Conservation (phyloP, 495 filamentous ascomycete species). For the Cercophora sp. region DNA sequence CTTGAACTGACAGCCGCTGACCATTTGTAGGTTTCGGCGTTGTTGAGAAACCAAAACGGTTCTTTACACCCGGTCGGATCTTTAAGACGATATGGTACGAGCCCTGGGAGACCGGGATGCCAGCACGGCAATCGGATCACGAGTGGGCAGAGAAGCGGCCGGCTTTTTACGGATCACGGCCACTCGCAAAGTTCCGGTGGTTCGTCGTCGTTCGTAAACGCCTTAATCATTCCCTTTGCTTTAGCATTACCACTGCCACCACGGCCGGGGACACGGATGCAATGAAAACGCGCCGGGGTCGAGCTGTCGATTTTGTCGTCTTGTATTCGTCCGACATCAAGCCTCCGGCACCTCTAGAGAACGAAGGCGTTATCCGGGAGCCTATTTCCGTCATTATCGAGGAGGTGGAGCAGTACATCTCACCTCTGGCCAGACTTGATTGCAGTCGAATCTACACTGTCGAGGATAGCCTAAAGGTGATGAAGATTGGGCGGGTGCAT, state of each 20-base stretch:
- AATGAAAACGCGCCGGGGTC: slow-evolving; percentile 5
- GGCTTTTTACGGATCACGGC: slow-evolving; percentile 17
- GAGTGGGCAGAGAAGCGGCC: slow-evolving; percentile 17
- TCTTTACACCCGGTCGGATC: slow-evolving; percentile 36
- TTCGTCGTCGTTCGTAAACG: slow-evolving; percentile 31
- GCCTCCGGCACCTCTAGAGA: slow-evolving; percentile 20
- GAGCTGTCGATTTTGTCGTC: slow-evolving; percentile 25
- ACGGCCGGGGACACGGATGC: slow-evolving; percentile 3
- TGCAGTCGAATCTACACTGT: slow-evolving; percentile 31
- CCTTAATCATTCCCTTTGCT: slow-evolving; percentile 30
- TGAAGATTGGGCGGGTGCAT: slow-evolving; percentile 33
- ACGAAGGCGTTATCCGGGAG: slow-evolving; percentile 22
- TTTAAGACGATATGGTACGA: slow-evolving; percentile 36
- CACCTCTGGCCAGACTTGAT: slow-evolving; percentile 30
- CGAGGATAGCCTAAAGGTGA: slow-evolving; percentile 26
- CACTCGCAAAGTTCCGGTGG: slow-evolving; percentile 27
- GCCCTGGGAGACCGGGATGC: slow-evolving; percentile 7
- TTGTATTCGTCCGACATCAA: slow-evolving; percentile 19
- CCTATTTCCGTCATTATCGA: slow-evolving; percentile 32
- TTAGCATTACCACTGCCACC: slow-evolving; percentile 31
- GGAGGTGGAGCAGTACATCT: slow-evolving; percentile 25
- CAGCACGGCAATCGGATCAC: slow-evolving; percentile 8
- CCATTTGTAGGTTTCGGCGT: slow-evolving; percentile 25
- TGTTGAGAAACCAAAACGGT: slow-evolving; percentile 35
- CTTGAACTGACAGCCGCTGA: not conserved